Evolutionary conservation across 2,329 filamentous ascomycete genomes (phyloP).

Genomic region (Endothia cerciana): DNA sequence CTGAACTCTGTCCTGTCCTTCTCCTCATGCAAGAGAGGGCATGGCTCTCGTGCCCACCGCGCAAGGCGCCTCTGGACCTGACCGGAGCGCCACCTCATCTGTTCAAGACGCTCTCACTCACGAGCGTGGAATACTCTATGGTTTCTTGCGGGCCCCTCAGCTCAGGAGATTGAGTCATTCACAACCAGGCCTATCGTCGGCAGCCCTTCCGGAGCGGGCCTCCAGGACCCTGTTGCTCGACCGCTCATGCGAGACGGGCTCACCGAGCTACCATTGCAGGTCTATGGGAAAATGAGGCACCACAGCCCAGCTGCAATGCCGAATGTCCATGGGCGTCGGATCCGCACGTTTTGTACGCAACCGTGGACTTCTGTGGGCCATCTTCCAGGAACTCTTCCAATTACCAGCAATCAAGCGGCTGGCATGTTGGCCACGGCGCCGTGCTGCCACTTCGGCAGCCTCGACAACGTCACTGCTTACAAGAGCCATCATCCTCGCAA

Average conservation of each 20-base stretch:
- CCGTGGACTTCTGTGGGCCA: too few species aligned
- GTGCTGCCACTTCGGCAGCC: neutral
- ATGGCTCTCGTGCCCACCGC: too few species aligned
- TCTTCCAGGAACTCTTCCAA: too few species aligned
- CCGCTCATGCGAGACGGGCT: neutral
- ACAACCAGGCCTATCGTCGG: too few species aligned
- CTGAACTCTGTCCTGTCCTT: neutral
- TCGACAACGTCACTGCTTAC: neutral
- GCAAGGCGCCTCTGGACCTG: neutral
- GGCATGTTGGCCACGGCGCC: too few species aligned
- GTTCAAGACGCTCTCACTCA: neutral
- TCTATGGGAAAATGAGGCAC: neutral
- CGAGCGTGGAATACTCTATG: neutral
- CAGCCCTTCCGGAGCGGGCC: neutral
- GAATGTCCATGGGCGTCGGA: neutral
- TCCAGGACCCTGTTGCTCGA: neutral
- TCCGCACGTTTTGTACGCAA: neutral
- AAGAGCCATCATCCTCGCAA: neutral
- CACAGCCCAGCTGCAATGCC: neutral
- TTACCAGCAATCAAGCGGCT: too few species aligned
- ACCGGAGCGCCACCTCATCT: neutral
- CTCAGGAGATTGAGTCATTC: neutral
- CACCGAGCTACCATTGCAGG: neutral
- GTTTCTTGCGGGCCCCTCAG: neutral
- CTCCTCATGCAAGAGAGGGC: neutral